These are phyloP conservation scores for Coelastrella sp. DNA, from an alignment of 139 green algal genomes.

Conservation along the genomic window DNA sequence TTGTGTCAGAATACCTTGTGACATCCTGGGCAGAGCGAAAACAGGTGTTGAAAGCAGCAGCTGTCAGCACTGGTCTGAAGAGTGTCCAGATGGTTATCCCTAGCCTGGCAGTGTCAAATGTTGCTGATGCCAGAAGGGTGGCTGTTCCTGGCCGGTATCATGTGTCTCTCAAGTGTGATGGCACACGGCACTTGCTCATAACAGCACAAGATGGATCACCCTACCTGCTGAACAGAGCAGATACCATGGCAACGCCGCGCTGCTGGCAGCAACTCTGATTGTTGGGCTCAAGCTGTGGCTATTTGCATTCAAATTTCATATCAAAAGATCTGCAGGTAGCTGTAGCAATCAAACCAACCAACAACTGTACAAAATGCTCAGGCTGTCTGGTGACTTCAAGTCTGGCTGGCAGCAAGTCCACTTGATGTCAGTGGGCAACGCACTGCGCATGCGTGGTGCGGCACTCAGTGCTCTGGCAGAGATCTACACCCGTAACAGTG, in stretches of 20 bases:
- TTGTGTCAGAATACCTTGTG: conserved; percentile 39
- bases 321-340: too few species aligned
- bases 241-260: too few species aligned
- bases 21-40: background rate
- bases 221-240: conserved; percentile 51
- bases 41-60: background rate
- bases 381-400: too few species aligned
- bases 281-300: too few species aligned
- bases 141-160: conserved; percentile 47
- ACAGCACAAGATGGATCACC: background rate
- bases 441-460: background rate
- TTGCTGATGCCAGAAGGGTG: conserved; percentile 40
- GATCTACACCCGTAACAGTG: conserved; percentile 5
- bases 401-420: too few species aligned
- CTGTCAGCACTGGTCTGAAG: too few species aligned
- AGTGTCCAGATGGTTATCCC: background rate
- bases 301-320: too few species aligned
- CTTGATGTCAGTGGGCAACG: background rate
- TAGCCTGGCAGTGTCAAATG: background rate
- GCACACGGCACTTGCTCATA: conserved; percentile 52
- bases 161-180: conserved; percentile 50
- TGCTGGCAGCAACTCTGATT: too few species aligned
- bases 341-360: too few species aligned
- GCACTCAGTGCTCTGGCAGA: background rate
- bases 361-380: too few species aligned